Base-by-base conservation (phyloP, 768 basidiomycete genomes). In the Psilocybe subaeruginosa region DNA sequence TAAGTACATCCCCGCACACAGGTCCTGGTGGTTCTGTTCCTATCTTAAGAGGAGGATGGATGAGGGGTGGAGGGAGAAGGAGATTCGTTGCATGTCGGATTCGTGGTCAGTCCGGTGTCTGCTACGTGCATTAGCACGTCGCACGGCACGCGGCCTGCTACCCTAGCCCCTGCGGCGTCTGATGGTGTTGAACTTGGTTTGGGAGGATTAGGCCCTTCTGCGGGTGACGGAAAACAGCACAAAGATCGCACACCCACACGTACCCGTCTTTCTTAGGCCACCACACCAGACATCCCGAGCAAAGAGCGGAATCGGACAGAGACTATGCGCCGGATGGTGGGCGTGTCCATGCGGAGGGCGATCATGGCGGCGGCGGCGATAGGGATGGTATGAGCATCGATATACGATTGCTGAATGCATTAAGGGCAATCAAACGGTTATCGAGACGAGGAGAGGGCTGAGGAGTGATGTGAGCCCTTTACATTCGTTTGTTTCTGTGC, bases 341-440 rank as follows among this genome's bases (percentile, higher is more conserved):
- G 35, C 19, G 19, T 19, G 19, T 19, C 19, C 50, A 31, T 7
- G 41, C n/a, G 35, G 48, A 23, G 11, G 49, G 14, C 29, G 52
- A 37, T 37, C 19, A 19, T 37, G 37, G 37, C 37, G 19, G 19
- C 19, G 19, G 19, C 19, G 19, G 19, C 19, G 19, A 19, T 19
- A 19, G 19, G 19, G 37, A 37, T 7, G 8, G 12, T 19, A 19
- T 19, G 19, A 19, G 19, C 19, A 19, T 19, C 8, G 12, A 12
- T 5, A 43, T 16, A 43, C 41, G 41, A 17, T 39, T 35, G 62
- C 35, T 14, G 74, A 75, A 49, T 75, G 74, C 73, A 61, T 67
- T 16, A 71, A 74, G 50, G 70, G 70, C 1, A 60, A 61, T 59
- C 66, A 72, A 39, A 45, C 59, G 52, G 65, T 75, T 17, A 70